A percentile compares a stretch with the other conserved stretches of the same genome.
Evolutionary conservation across 2,329 filamentous ascomycete species (phyloP).

Genomic region (Byssoonygena ceratinophila): DNA sequence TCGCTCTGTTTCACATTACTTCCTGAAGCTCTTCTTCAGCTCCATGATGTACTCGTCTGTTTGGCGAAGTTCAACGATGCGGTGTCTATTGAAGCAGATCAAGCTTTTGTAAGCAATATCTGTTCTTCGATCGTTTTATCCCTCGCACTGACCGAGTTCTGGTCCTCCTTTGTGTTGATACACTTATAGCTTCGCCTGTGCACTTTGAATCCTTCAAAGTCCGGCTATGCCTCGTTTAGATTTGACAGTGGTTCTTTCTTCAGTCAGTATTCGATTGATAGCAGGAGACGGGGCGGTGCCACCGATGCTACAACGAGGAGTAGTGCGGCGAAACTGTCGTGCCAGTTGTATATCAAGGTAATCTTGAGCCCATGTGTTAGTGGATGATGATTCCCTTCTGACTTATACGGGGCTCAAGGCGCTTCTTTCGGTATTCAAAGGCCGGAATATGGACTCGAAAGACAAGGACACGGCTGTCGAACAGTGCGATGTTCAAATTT

Average conservation of each 20-base stretch:
- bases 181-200: constrained; percentile 49
- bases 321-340: constrained; percentile 45
- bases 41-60: constrained; percentile 52
- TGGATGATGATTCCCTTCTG: not conserved
- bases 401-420: constrained; percentile 27
- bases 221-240: constrained; percentile 51
- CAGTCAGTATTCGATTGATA: constrained; percentile 45
- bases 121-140: too few relatives aligned
- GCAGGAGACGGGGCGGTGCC: constrained; percentile 20
- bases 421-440: constrained; percentile 54
- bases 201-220: constrained; percentile 52
- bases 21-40: constrained; percentile 44
- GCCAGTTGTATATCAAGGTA: constrained; percentile 50
- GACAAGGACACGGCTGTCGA: constrained; percentile 52
- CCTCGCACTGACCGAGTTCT: not conserved
- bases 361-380: not conserved
- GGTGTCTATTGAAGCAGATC: constrained; percentile 51
- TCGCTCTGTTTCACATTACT: constrained; percentile 44
- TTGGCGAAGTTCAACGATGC: constrained; percentile 54
- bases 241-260: constrained; percentile 48
- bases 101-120: constrained; percentile 41
- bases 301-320: constrained; percentile 16
- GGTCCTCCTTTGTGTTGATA: not conserved
- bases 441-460: constrained; percentile 43
- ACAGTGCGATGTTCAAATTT: constrained; percentile 50